A percentile compares a stretch with the other conserved stretches of the same genome.
phyloP scores from a whole-genome alignment of 1,284 basidiomycete genomes.

The Phylloporus sp. region DNA sequence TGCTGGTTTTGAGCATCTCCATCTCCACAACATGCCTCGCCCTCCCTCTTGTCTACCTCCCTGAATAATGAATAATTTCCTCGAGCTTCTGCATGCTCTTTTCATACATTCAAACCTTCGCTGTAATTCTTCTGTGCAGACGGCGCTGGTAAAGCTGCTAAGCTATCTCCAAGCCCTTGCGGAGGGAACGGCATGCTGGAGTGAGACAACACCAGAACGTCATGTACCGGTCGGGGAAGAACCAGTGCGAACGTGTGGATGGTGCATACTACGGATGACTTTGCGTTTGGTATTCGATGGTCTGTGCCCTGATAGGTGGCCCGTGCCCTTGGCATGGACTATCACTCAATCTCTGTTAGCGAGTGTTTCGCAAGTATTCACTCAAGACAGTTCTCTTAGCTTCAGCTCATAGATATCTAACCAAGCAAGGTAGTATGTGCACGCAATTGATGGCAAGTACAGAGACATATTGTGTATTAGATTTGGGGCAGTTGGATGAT shows the following conservation, averaged over 20 bases:
- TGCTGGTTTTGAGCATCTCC: slow-evolving; percentile 67
- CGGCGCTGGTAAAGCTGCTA: slow-evolving; percentile 87
- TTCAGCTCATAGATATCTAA: no score
- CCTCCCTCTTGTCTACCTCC: slow-evolving; percentile 77
- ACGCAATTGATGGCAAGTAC: no score
- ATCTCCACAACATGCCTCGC: slow-evolving; percentile 65
- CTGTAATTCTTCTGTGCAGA: slow-evolving; percentile 69
- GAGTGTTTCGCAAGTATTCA: no score
- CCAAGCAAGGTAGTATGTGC: no score
- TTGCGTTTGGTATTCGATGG: slow-evolving; percentile 70
- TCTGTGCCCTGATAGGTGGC: slow-evolving; percentile 33
- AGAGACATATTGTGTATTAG: no score
- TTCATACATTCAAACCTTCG: slow-evolving; percentile 82
- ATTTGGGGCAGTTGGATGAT: no score
- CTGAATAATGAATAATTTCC: slow-evolving; percentile 72
- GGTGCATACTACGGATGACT: slow-evolving; percentile 78
- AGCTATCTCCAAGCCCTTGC: slow-evolving; percentile 89
- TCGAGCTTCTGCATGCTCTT: slow-evolving; percentile 84
- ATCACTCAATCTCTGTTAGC: no score
- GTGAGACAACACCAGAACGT: slow-evolving; percentile 76
- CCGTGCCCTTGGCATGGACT: no score
- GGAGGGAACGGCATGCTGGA: slow-evolving; percentile 81
- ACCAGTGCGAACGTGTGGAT: slow-evolving; percentile 72
- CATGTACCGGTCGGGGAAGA: slow-evolving; percentile 82
- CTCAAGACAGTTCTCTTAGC: no score